Percentiles rank a stretch among this genome's conserved stretches.
These are phyloP conservation scores for Corniculantispora saksenae DNA, from an alignment of 2,329 filamentous ascomycete genomes.

Conservation along the genomic window DNA sequence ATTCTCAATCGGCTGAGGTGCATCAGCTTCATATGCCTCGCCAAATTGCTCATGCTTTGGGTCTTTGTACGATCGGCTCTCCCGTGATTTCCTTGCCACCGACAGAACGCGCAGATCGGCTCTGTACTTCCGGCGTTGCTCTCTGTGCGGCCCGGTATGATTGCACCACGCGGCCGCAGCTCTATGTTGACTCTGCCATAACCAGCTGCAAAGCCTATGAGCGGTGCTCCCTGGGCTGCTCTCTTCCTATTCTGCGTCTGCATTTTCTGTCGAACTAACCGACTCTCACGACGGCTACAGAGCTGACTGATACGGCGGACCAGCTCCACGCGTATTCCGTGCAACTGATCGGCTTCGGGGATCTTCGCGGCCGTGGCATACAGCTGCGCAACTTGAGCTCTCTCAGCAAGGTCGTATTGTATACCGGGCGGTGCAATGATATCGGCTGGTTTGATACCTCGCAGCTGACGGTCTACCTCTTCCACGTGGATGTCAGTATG, in stretches of 20 bases:
- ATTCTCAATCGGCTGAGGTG: not conserved
- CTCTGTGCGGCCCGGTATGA: not conserved
- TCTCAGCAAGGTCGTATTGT: slow-evolving; percentile 28
- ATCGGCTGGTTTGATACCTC: slow-evolving; percentile 24
- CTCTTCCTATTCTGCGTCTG: not conserved
- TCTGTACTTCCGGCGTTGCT: not conserved
- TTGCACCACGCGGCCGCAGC: not conserved
- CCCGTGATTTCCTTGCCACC: not conserved
- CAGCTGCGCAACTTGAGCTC: slow-evolving; percentile 24
- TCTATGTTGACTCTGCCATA: not conserved
- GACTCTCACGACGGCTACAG: slow-evolving; percentile 25
- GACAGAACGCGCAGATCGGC: not conserved
- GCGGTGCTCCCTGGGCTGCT: not conserved
- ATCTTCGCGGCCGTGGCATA: slow-evolving; percentile 25
- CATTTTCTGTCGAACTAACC: slow-evolving; percentile 8
- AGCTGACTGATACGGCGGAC: slow-evolving; percentile 22
- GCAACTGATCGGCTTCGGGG: slow-evolving; percentile 23
- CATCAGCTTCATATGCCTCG: not conserved
- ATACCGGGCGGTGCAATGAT: slow-evolving; percentile 23
- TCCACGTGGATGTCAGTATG: slow-evolving; percentile 25
- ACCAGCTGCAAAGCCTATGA: not conserved
- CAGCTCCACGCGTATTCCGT: slow-evolving; percentile 25
- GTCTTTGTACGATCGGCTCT: not conserved
- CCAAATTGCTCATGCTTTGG: not conserved
- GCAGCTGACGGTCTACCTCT: slow-evolving; percentile 26